Conservation (phyloP, 805 yeast species). For the Pichia eremophila region DNA sequence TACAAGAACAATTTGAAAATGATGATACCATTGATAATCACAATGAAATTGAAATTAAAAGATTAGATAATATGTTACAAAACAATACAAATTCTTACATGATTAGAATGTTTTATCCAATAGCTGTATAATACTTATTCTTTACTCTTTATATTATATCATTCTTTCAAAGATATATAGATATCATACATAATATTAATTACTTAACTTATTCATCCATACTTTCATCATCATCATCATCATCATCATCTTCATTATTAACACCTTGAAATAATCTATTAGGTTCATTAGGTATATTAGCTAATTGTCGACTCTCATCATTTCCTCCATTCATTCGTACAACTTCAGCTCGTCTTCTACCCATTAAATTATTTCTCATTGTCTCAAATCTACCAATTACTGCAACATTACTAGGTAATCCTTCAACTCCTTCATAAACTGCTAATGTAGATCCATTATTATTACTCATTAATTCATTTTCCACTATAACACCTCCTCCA, state of each 20-base stretch:
- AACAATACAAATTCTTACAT: conserved; percentile 7
- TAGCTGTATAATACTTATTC: conserved; percentile 14
- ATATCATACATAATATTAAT: neutral
- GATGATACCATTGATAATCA: neutral
- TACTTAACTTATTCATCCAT: conserved; percentile 25
- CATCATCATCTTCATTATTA: conserved; percentile 9
- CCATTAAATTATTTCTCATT: neutral
- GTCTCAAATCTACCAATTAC: neutral
- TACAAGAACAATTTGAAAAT: neutral
- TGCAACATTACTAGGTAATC: neutral
- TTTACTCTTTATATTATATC: neutral
- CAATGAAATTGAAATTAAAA: conserved; percentile 2
- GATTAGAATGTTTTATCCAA: conserved; percentile 21
- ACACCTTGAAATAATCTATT: neutral
- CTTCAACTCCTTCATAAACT: neutral
- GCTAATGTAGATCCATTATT: neutral
- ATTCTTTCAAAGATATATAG: neutral
- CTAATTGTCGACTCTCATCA: neutral
- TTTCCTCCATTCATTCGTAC: conserved; percentile 8
- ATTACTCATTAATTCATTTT: neutral
- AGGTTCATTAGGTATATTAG: conserved; percentile 2
- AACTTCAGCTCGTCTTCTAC: neutral
- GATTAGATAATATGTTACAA: conserved; percentile 9
- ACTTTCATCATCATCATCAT: conserved; percentile 37
- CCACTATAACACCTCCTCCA: no score